Evolutionary conservation across 129 eudicot genomes (phyloP).

Genomic region (Pulicaria dysenterica): DNA sequence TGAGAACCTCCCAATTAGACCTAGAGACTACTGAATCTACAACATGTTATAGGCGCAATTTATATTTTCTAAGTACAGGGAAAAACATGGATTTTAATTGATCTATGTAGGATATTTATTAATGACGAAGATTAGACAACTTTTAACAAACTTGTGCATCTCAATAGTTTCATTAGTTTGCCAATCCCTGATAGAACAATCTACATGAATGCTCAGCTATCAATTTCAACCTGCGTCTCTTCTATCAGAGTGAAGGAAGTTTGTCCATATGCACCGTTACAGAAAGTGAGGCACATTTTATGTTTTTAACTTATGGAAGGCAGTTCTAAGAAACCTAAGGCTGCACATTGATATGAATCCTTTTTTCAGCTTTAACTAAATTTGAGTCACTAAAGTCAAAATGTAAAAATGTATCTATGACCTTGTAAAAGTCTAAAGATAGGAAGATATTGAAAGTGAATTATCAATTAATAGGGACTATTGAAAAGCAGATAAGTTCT

Average conservation of each 20-base stretch:
- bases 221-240: not conserved
- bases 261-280: not conserved
- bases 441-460: not conserved
- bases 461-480: not conserved
- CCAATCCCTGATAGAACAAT: not conserved
- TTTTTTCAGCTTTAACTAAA: not conserved
- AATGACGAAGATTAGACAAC: not conserved
- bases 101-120: not conserved
- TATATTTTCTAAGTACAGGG: not conserved
- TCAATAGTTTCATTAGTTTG: not conserved
- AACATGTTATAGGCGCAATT: not conserved
- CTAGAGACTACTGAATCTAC: not conserved
- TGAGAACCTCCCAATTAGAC: not conserved
- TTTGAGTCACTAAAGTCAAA: slow-evolving; percentile 7
- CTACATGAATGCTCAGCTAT: not conserved
- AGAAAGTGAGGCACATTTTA: not conserved
- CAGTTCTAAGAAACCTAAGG: slow-evolving; percentile 1
- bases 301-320: slow-evolving; percentile 11
- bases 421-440: slow-evolving; percentile 5
- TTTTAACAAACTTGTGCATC: not conserved
- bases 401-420: not conserved
- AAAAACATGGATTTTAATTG: not conserved
- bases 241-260: not conserved
- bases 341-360: slow-evolving; percentile 11
- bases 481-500: not conserved